These are phyloP conservation scores for Euphorbia tirucalli DNA, from an alignment of 345 rosid genomes.

Conservation along the genomic window DNA sequence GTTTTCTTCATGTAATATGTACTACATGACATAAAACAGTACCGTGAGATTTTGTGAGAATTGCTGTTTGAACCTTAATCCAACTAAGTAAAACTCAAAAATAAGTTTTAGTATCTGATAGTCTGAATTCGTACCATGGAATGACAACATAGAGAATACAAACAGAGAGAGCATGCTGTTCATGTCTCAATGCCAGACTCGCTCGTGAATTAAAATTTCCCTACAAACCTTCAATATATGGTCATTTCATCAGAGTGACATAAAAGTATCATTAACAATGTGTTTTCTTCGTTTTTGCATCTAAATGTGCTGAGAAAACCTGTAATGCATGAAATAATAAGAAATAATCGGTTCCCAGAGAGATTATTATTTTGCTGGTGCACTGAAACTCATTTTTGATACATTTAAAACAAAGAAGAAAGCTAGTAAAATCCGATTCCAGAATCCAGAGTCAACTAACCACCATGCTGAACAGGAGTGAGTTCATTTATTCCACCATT, in stretches of 20 bases:
- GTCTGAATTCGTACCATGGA: too few species aligned
- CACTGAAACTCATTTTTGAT: slow-evolving; percentile 12
- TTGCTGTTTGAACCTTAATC: too few species aligned
- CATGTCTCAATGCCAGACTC: background rate
- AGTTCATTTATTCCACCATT: slow-evolving; percentile 12
- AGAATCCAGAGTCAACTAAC: background rate
- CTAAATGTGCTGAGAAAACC: background rate
- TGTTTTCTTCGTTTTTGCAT: background rate
- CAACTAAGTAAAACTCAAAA: too few species aligned
- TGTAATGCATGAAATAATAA: background rate
- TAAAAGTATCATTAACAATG: slow-evolving; percentile 16
- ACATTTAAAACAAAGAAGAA: slow-evolving; percentile 13
- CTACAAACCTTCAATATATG: background rate
- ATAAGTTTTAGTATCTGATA: too few species aligned
- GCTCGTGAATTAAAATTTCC: background rate
- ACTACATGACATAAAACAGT: too few species aligned
- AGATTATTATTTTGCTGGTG: background rate
- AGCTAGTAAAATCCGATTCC: background rate
- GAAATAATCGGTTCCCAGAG: slow-evolving; percentile 6
- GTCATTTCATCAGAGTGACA: background rate
- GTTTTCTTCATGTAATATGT: too few species aligned
- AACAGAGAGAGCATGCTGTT: background rate
- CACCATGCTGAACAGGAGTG: slow-evolving; percentile 2
- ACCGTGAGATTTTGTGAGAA: too few species aligned
- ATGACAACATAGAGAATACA: background rate